These are phyloP conservation scores for Geotrichum klebahnii DNA, from an alignment of 1,139 yeast species.

Conservation along the genomic window DNA sequence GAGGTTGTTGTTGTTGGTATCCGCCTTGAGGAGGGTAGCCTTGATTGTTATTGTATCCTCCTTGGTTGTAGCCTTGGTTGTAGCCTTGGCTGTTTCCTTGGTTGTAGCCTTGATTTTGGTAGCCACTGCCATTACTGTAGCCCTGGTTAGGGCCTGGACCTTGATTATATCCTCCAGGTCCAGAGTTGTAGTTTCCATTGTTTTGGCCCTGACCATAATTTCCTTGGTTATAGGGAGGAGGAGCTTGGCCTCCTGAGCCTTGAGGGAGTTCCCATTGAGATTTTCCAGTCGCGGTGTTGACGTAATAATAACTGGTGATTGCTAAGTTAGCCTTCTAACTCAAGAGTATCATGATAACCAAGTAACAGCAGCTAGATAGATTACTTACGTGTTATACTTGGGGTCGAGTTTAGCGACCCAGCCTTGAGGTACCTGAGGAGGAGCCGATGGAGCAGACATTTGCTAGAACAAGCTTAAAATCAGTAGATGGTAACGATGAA, in stretches of 20 bases:
- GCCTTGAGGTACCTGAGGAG: constrained; percentile 66
- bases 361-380: no score
- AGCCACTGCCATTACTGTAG: no score
- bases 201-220: neutral
- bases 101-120: constrained; percentile 5
- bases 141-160: constrained; percentile 1
- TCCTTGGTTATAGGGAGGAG: constrained; percentile 23
- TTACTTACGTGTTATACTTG: constrained; percentile 54
- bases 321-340: no score
- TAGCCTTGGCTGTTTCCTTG: constrained; percentile 5
- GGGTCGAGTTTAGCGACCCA: constrained; percentile 88
- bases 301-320: constrained; percentile 47
- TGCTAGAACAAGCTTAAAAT: no score
- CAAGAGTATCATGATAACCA: no score
- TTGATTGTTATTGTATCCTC: neutral
- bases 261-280: constrained; percentile 90
- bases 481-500: no score
- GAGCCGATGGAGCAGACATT: constrained; percentile 8
- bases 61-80: constrained; percentile 4
- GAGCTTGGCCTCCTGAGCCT: constrained; percentile 38
- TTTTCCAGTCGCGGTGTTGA: constrained; percentile 61
- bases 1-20: neutral
- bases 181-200: neutral
- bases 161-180: neutral
- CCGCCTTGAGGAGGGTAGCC: constrained; percentile 10